Evolutionary conservation across 495 filamentous ascomycete species (phyloP).

Genomic region (Thermothielavioides terrestris): DNA sequence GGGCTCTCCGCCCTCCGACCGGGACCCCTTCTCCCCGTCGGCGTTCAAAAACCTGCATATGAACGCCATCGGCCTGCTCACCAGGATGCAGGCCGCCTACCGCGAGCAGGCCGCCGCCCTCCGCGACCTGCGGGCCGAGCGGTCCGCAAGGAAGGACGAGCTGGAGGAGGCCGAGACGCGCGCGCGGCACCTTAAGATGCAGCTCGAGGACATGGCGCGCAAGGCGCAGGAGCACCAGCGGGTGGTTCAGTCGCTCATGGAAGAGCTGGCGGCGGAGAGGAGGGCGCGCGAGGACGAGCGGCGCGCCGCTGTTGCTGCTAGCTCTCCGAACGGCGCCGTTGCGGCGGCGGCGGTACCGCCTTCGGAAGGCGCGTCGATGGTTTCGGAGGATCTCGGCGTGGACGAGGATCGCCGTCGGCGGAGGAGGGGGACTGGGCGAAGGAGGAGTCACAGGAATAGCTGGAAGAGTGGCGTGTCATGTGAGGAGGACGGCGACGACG

Average conservation of each 20-base stretch:
- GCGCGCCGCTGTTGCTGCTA: constrained; percentile 4
- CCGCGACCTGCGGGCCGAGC: constrained; percentile 52
- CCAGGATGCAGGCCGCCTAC: constrained; percentile 63
- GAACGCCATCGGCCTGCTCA: constrained; percentile 58
- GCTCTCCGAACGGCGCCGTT: too few species aligned
- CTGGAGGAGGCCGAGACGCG: constrained; percentile 66
- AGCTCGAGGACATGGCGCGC: constrained; percentile 70
- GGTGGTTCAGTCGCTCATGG: constrained; percentile 53
- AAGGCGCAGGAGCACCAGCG: constrained; percentile 56
- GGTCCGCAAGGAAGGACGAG: constrained; percentile 59
- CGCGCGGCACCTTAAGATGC: constrained; percentile 55
- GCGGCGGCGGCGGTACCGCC: not conserved
- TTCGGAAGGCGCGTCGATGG: constrained; percentile 18
- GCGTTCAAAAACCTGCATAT: constrained; percentile 61
- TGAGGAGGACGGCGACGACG: constrained; percentile 37
- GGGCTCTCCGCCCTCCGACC: constrained; percentile 33
- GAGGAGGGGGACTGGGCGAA: constrained; percentile 26
- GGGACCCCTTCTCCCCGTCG: constrained; percentile 51
- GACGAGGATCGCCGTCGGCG: constrained; percentile 39
- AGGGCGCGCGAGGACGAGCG: constrained; percentile 45
- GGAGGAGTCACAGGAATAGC: not conserved
- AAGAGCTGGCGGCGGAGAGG: constrained; percentile 56
- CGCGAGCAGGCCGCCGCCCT: constrained; percentile 51
- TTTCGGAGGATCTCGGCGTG: constrained; percentile 45
- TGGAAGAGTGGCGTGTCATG: constrained; percentile 42